Base-by-base conservation (phyloP, 2,329 filamentous ascomycete genomes). In the Moelleriella libera region DNA sequence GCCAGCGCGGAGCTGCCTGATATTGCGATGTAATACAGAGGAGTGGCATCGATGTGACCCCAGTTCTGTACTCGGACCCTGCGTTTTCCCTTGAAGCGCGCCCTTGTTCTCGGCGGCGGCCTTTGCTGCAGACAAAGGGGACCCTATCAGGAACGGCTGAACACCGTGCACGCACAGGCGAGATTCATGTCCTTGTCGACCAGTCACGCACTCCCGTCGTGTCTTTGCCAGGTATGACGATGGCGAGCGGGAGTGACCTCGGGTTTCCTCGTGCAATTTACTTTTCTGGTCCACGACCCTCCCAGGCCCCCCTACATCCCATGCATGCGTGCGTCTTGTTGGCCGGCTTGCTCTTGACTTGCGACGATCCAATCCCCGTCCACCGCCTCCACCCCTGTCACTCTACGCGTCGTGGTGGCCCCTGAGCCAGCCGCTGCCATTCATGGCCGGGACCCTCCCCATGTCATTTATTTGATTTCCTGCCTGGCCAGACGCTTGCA, bases 331-430 rank as follows among this genome's bases (percentile, higher is more conserved):
- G 21, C 21, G 32, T 37, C 8, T 37, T 37, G 8, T 37, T 37
- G 32, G 32, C 32, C 12, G 32, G 32, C 32, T 12, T 12, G 8
- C 12, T 12, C 32, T 34, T 29, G 41, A 31, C 41, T 30, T 43
- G 44, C 37, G 21, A 34, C 40, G 28, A 44, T 6, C 45, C 48
- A 41, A 44, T 44, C 43, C 31, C 46, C 46, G 31, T 41, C 32
- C 44, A 34, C 34, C 41, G 43, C 42, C 29, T 11, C 32, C 21
- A 46, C 30, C 45, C 45, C 29, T 46, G 40, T 42, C 39, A 28
- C 34, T 37, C 12, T 34, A 21, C 43, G 30, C 43, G 28, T 42
- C 34, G 10, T 32, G 3, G 30, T 14, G 41, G 41, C 48, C 48
- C 41, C 41, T 46, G 45, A 37, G 29, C 45, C 14, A 32, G 30